Conservation (phyloP, 306 rosid genomes). For the Sicyos edulis region DNA sequence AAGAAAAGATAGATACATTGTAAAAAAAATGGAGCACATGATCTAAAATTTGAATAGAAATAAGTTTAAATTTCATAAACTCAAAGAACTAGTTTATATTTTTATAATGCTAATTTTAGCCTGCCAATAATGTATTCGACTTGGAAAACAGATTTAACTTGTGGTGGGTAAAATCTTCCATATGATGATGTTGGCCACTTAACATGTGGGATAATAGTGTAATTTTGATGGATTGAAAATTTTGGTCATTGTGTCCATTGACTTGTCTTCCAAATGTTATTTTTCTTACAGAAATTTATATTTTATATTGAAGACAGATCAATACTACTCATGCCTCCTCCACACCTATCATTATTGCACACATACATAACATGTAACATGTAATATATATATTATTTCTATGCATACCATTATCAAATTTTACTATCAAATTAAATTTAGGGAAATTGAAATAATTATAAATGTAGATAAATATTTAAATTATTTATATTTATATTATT, state of each 20-base stretch:
- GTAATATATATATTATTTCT: not conserved
- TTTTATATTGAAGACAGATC: conserved; percentile 1
- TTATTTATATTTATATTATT: too few relatives aligned
- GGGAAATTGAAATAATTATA: too few relatives aligned
- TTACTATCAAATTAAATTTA: not conserved
- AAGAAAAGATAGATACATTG: too few relatives aligned
- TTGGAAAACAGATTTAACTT: too few relatives aligned
- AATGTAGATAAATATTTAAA: too few relatives aligned
- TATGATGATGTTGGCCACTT: not conserved
- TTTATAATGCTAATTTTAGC: too few relatives aligned
- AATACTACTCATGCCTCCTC: not conserved
- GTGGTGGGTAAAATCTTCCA: too few relatives aligned
- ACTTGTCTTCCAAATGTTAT: not conserved
- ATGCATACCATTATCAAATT: not conserved
- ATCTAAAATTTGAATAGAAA: too few relatives aligned
- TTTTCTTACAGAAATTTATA: not conserved
- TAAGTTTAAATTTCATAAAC: too few relatives aligned
- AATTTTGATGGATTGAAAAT: not conserved
- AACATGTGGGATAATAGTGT: not conserved
- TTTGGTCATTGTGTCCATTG: not conserved
- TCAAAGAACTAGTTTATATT: not conserved
- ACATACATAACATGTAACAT: not conserved
- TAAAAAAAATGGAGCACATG: too few relatives aligned
- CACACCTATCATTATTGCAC: not conserved
- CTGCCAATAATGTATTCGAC: too few relatives aligned